phyloP scores from a whole-genome alignment of 2,329 filamentous ascomycete species.

The Penicillium frequentans region DNA sequence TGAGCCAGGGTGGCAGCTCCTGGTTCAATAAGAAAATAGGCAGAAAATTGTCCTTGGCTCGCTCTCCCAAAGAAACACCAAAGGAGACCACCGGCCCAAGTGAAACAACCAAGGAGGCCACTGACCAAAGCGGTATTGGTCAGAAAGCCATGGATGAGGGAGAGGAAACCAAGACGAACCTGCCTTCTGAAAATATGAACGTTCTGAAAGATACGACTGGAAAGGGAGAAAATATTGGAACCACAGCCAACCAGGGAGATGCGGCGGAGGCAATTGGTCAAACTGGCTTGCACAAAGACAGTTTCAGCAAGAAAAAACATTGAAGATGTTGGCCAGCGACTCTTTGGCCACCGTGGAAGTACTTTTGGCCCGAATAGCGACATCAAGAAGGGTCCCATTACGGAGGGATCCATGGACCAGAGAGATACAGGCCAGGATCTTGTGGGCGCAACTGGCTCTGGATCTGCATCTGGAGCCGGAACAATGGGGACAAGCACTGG shows the following conservation, averaged over 20 bases:
- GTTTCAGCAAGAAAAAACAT: slow-evolving; percentile 7
- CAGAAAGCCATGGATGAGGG: slow-evolving; percentile 8
- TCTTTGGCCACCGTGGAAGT: slow-evolving; percentile 7
- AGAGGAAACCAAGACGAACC: slow-evolving; percentile 8
- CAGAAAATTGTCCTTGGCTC: slow-evolving; percentile 14
- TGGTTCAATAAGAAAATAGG: slow-evolving; percentile 17
- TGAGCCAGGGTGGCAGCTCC: slow-evolving; percentile 12
- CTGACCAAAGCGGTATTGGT: slow-evolving; percentile 1
- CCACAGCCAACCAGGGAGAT: slow-evolving; percentile 3
- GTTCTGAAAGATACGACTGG: slow-evolving; percentile 7
- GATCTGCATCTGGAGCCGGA: background rate
- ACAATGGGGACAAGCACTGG: background rate
- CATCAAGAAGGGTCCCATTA: slow-evolving; percentile 22
- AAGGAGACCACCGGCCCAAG: slow-evolving; percentile 3
- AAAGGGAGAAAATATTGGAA: slow-evolving; percentile 10
- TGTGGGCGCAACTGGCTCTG: slow-evolving; percentile 2
- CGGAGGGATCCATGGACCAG: slow-evolving; percentile 7
- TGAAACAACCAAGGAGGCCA: background rate
- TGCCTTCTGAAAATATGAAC: slow-evolving; percentile 9
- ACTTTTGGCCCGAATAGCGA: slow-evolving; percentile 14
- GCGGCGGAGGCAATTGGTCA: background rate
- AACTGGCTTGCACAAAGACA: slow-evolving; percentile 5
- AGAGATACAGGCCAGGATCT: slow-evolving; percentile 5
- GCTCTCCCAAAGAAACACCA: slow-evolving; percentile 12
- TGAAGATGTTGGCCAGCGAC: slow-evolving; percentile 5